Conservation (phyloP, 768 basidiomycete genomes). For the Solioccasus polychromus region DNA sequence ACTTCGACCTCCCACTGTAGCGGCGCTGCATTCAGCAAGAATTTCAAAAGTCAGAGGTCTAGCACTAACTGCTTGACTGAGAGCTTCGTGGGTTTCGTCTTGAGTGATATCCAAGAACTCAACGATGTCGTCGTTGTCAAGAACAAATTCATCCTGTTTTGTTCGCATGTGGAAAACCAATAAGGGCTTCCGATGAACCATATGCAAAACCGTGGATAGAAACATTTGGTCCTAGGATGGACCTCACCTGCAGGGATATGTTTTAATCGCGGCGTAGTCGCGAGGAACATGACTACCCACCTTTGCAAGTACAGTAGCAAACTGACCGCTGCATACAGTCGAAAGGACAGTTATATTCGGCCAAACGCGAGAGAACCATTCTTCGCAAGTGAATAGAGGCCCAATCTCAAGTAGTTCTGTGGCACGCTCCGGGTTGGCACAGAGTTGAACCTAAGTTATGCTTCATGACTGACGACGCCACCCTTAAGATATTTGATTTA, state of each 20-base stretch:
- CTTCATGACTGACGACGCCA: too few species aligned
- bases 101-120: conserved; percentile 19
- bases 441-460: conserved; percentile 4
- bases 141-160: conserved; percentile 11
- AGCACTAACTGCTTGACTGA: conserved; percentile 16
- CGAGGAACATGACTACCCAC: too few species aligned
- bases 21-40: neutral
- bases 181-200: conserved; percentile 6
- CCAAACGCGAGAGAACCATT: conserved; percentile 20
- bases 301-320: conserved; percentile 12
- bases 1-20: conserved; percentile 18
- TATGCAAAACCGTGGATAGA: conserved; percentile 4
- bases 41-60: neutral
- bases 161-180: neutral
- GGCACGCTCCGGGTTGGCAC: conserved; percentile 16
- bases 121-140: neutral
- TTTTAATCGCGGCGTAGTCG: neutral
- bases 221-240: conserved; percentile 12
- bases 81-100: conserved; percentile 11
- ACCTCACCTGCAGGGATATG: conserved; percentile 6
- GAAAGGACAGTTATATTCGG: conserved; percentile 1
- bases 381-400: conserved; percentile 6
- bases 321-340: conserved; percentile 12
- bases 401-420: conserved; percentile 17
- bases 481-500: neutral